These are phyloP conservation scores for Pseudogymnoascus sp. DNA, from an alignment of 2,329 filamentous ascomycete genomes.

Conservation along the genomic window DNA sequence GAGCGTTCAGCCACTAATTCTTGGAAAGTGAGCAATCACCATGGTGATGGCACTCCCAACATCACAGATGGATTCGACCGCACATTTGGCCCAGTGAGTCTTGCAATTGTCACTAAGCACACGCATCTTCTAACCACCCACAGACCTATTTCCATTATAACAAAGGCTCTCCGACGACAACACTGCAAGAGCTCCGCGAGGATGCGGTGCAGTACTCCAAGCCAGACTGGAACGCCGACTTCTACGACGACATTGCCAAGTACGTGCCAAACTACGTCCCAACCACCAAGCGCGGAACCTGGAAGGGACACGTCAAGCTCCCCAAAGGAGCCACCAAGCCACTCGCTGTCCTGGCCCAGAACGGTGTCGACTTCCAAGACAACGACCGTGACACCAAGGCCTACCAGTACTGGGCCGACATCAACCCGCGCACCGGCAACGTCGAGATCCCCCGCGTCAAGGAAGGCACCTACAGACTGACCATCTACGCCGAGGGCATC, in stretches of 20 bases:
- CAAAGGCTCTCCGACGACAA: conserved; percentile 39
- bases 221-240: conserved; percentile 49
- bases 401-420: conserved; percentile 56
- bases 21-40: conserved; percentile 48
- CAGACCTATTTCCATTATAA: conserved; percentile 57
- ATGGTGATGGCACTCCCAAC: conserved; percentile 56
- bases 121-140: neutral
- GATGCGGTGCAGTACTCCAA: conserved; percentile 48
- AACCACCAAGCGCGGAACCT: conserved; percentile 42
- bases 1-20: conserved; percentile 15
- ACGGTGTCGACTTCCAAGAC: conserved; percentile 49
- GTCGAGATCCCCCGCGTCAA: conserved; percentile 48
- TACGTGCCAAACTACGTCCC: conserved; percentile 54
- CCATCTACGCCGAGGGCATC: conserved; percentile 54
- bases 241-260: conserved; percentile 56
- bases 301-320: conserved; percentile 43
- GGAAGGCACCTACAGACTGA: conserved; percentile 53
- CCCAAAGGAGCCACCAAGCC: conserved; percentile 44
- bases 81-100: conserved; percentile 49
- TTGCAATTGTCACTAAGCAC: neutral
- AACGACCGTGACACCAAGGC: conserved; percentile 48
- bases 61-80: conserved; percentile 59
- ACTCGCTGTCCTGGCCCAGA: conserved; percentile 48
- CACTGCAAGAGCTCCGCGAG: conserved; percentile 41
- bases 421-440: conserved; percentile 36